Base-by-base conservation (phyloP, 1,284 basidiomycete genomes). In the Puccinia polysora region DNA sequence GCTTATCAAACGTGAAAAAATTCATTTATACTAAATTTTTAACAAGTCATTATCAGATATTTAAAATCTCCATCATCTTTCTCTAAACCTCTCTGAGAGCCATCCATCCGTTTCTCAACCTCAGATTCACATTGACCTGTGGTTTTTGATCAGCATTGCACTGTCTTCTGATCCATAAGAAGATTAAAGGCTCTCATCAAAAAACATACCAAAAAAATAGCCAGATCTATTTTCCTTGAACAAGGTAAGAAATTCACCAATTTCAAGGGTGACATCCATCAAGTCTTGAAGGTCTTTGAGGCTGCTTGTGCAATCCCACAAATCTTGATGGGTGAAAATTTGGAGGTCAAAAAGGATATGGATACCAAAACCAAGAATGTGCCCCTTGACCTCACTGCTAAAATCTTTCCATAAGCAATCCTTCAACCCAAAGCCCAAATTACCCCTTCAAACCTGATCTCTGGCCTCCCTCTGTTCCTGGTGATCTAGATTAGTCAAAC, bases 271-370 rank as follows among this genome's bases (percentile, higher is more conserved):
- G 95, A 98, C 80, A 86, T 98, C 47, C 85, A 93, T 12, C 89
- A 95, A 52, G 94, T 94, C 63, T 83, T 97, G 47, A 91, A 97
- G 81, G 95, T 98, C 7, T 93, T 96, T 32, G 95, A 98, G 80
- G 87, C 87, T 15, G 89, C 92, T 25, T 86, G 87, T 64, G 88
- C 87, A 38, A 88, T 93, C 76, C 91, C 95, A 0, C 87, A 87
- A 0, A 88, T 87, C 14, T 81, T 97, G 25, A 83, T 96, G 62
- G 94, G 92, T 2, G 89, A 96, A 75, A 91, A 93, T 78, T 82
- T 97, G 67, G 95, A 97, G 84, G 89, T 95, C 7, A 90, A 89
- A 81, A 92, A 88, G 81, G 93, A 97, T 79, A 98, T 97, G 95
- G 95, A 97, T 80, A 97, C 95, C 8, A 87, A 90, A 74, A 88